phyloP scores from a whole-genome alignment of 495 filamentous ascomycete genomes.

The Hypoxylon fuscum region DNA sequence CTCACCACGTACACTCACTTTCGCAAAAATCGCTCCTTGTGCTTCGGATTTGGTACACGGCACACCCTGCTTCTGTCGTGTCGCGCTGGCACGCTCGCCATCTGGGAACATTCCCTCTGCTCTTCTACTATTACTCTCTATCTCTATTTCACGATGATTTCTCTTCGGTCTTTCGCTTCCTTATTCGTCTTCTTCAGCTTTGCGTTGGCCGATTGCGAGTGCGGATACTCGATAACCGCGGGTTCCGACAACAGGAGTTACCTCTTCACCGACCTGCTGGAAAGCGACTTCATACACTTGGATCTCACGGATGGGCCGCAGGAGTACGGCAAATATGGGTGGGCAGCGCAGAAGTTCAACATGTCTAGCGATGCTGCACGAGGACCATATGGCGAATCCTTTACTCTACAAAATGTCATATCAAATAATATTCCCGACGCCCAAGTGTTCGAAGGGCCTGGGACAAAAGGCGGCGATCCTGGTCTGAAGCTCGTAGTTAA shows the following conservation, averaged over 20 bases:
- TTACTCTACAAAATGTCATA: conserved; percentile 61
- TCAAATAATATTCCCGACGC: conserved; percentile 57
- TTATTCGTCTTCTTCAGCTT: conserved; percentile 26
- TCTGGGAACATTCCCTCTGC: neutral
- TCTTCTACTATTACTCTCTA: neutral
- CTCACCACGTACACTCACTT: conserved; percentile 9
- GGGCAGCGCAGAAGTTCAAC: conserved; percentile 72
- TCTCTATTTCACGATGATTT: conserved; percentile 37
- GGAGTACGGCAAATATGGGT: conserved; percentile 46
- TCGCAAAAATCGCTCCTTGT: conserved; percentile 1
- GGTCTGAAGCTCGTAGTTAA: conserved; percentile 70
- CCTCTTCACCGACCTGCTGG: conserved; percentile 73
- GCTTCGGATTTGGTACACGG: conserved; percentile 6
- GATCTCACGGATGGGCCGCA: conserved; percentile 57
- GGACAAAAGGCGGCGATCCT: conserved; percentile 57
- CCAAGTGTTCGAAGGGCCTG: conserved; percentile 49
- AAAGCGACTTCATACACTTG: conserved; percentile 73
- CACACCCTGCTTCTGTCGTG: conserved; percentile 1
- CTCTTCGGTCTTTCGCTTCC: conserved; percentile 20
- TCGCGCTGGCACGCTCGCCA: neutral
- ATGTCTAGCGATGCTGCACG: conserved; percentile 59
- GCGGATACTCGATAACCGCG: conserved; percentile 65
- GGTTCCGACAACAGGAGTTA: conserved; percentile 48
- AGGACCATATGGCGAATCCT: conserved; percentile 73
- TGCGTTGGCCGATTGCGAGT: conserved; percentile 68